Conservation (phyloP, 2,329 filamentous ascomycete species). For the Nemania sp. region DNA sequence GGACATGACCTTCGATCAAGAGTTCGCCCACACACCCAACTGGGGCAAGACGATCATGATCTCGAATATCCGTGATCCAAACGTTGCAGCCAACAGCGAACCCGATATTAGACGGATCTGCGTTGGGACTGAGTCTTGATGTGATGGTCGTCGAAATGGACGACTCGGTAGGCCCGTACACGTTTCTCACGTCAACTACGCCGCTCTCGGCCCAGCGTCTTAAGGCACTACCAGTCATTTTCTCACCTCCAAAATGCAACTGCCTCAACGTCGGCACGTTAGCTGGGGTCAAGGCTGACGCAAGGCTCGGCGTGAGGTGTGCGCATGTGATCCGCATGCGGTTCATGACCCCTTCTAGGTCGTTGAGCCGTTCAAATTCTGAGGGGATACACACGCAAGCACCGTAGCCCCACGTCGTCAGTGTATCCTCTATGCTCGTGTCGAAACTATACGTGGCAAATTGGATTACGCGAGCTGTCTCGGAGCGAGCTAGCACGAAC, state of each 20-base stretch:
- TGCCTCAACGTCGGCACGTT: no score
- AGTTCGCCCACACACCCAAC: slow-evolving; percentile 11
- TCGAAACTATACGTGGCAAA: background rate
- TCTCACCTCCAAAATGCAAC: no score
- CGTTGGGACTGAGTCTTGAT: background rate
- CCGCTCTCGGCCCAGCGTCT: no score
- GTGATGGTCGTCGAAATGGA: background rate
- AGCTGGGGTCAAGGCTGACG: background rate
- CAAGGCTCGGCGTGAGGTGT: background rate
- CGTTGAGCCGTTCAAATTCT: background rate
- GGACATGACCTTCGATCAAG: background rate
- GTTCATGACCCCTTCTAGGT: background rate
- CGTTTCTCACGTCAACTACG: background rate
- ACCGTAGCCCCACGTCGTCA: background rate
- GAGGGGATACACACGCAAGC: background rate
- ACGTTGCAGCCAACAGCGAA: background rate
- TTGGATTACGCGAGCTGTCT: background rate
- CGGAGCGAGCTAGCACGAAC: background rate
- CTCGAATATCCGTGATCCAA: background rate
- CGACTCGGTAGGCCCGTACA: background rate
- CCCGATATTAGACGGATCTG: background rate
- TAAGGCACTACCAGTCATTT: no score
- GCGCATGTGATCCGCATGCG: background rate
- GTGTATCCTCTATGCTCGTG: background rate
- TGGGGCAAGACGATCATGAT: background rate